These are phyloP conservation scores for Starmerella potacharoeniae DNA, from an alignment of 805 yeast genomes.

Conservation along the genomic window DNA sequence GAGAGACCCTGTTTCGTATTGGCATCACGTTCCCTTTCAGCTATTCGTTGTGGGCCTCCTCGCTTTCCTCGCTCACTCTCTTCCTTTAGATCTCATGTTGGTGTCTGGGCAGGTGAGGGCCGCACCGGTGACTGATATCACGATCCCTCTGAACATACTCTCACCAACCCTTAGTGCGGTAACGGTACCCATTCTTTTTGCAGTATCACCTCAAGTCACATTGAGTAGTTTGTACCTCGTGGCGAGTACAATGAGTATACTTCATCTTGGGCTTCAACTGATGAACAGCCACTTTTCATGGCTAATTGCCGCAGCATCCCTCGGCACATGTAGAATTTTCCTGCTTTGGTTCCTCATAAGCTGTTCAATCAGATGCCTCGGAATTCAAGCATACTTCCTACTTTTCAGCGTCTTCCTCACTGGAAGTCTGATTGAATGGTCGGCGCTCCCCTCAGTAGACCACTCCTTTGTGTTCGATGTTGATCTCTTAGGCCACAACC, in stretches of 20 bases:
- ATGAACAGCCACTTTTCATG: not conserved
- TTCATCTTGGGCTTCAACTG: not conserved
- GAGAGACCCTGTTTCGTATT: not conserved
- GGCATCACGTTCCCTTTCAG: not conserved
- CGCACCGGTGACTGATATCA: not conserved
- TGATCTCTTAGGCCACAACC: not conserved
- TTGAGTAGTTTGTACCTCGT: not conserved
- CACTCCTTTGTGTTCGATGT: not conserved
- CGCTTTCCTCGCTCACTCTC: constrained; percentile 5
- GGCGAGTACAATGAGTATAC: not conserved
- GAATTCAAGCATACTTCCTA: not conserved
- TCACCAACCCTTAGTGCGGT: not conserved
- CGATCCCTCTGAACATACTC: not conserved
- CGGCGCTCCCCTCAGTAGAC: not conserved
- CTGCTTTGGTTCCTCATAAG: not conserved
- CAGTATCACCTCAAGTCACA: not conserved
- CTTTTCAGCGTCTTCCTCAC: not conserved
- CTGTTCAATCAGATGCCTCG: not conserved
- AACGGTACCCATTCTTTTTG: not conserved
- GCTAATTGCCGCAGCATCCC: not conserved
- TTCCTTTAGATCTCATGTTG: constrained; percentile 5
- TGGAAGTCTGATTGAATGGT: not conserved
- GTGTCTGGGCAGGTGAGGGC: not conserved
- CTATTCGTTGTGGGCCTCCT: not conserved
- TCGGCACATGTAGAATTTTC: not conserved